Conservation (phyloP, 805 yeast species). For the Debaryomyces tyrocola region DNA sequence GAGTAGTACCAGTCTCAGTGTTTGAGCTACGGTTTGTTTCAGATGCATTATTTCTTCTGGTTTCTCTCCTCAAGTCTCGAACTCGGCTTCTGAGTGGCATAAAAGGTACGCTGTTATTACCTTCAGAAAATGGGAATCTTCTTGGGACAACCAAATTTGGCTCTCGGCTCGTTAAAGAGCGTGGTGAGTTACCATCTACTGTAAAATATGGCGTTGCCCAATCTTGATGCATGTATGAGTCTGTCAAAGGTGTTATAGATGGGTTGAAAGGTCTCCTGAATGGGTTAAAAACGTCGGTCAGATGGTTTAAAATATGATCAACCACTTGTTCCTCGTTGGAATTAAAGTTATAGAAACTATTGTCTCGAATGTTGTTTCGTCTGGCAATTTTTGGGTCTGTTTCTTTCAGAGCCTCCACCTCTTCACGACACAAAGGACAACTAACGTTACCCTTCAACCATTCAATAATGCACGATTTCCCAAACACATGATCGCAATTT, state of each 20-base stretch:
- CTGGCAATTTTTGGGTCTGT: constrained; percentile 15
- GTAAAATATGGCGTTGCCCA: constrained; percentile 28
- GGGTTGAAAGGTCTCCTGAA: constrained; percentile 35
- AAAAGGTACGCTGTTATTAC: constrained; percentile 4
- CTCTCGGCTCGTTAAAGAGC: constrained; percentile 8
- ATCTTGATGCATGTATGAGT: constrained; percentile 32
- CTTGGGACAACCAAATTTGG: constrained; percentile 33
- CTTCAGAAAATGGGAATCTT: constrained; percentile 26
- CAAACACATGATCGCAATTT: constrained; percentile 42
- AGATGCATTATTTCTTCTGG: constrained; percentile 1
- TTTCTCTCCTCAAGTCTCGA: constrained; percentile 5
- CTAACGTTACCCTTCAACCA: constrained; percentile 41
- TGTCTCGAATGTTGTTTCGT: constrained; percentile 12
- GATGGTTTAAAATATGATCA: constrained; percentile 24
- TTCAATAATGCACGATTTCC: constrained; percentile 39
- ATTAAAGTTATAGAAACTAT: constrained; percentile 15
- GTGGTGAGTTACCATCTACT: background rate
- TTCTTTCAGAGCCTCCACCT: constrained; percentile 27
- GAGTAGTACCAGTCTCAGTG: too few species aligned
- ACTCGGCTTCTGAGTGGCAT: constrained; percentile 3
- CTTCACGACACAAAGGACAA: constrained; percentile 44
- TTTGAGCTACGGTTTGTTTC: too few species aligned
- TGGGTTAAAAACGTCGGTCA: constrained; percentile 41
- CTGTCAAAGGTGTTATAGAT: constrained; percentile 38
- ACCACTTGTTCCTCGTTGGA: constrained; percentile 16